A percentile compares a stretch with the other conserved stretches of the same genome.
phyloP scores from a whole-genome alignment of 805 yeast species.

The Nakazawaea ambrosiae region DNA sequence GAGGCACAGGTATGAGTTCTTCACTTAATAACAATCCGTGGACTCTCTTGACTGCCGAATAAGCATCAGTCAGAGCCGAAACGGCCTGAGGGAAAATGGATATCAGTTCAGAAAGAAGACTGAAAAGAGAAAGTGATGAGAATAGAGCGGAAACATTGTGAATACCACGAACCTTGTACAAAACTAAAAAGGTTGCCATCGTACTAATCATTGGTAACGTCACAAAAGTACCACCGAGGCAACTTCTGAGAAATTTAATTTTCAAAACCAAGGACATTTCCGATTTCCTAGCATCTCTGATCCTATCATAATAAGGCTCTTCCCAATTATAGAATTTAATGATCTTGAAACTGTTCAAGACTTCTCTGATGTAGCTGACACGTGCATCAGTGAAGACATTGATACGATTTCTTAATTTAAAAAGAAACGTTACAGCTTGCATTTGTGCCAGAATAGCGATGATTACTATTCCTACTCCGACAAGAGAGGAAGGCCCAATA shows the following conservation, averaged over 20 bases:
- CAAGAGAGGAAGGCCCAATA: constrained; percentile 66
- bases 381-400: constrained; percentile 67
- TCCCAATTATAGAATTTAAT: constrained; percentile 94
- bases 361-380: constrained; percentile 69
- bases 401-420: constrained; percentile 47
- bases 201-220: constrained; percentile 67
- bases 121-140: constrained; percentile 63
- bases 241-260: constrained; percentile 59
- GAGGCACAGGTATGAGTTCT: constrained; percentile 1
- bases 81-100: constrained; percentile 63
- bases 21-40: constrained; percentile 38
- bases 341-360: constrained; percentile 67
- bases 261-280: constrained; percentile 57
- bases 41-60: constrained; percentile 47
- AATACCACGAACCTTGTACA: constrained; percentile 25
- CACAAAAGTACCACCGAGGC: constrained; percentile 55
- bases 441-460: constrained; percentile 44
- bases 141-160: constrained; percentile 57
- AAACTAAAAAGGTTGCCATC: constrained; percentile 42
- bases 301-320: constrained; percentile 54
- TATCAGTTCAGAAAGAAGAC: constrained; percentile 51
- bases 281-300: constrained; percentile 45
- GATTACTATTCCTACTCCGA: constrained; percentile 55
- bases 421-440: constrained; percentile 41
- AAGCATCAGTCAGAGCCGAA: constrained; percentile 50